Conservation (phyloP, 2,329 filamentous ascomycete species). For the Tetracladium maxilliforme region DNA sequence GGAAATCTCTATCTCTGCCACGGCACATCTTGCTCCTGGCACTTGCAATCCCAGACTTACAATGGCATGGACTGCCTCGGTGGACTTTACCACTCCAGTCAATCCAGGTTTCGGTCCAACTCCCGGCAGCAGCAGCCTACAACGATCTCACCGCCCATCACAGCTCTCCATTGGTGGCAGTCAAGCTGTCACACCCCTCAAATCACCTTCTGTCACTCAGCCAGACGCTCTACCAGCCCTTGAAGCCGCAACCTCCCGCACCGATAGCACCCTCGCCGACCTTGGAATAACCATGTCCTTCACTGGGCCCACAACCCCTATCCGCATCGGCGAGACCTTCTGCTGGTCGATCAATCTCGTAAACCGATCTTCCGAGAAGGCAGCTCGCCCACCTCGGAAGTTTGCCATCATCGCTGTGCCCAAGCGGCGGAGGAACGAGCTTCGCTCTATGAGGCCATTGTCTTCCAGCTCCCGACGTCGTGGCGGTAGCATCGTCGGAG, state of each 20-base stretch:
- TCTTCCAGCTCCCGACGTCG: conserved; percentile 23
- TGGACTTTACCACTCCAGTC: conserved; percentile 54
- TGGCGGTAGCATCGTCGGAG: conserved; percentile 9
- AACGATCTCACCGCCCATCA: conserved; percentile 44
- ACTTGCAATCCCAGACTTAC: conserved; percentile 43
- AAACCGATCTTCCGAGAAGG: conserved; percentile 44
- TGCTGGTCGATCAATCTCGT: conserved; percentile 62
- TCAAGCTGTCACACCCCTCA: conserved; percentile 33
- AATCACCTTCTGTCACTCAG: conserved; percentile 38
- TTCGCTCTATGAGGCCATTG: conserved; percentile 27
- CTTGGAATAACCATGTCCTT: conserved; percentile 67
- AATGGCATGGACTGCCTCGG: conserved; percentile 53
- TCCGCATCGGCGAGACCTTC: conserved; percentile 53
- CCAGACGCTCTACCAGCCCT: conserved; percentile 46
- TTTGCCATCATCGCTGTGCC: conserved; percentile 56
- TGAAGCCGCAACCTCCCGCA: conserved; percentile 30
- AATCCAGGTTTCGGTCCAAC: conserved; percentile 50
- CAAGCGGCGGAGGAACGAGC: conserved; percentile 43
- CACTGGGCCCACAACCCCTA: conserved; percentile 40
- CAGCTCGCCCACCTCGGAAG: no score
- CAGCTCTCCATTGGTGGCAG: conserved; percentile 48
- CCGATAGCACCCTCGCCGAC: conserved; percentile 32
- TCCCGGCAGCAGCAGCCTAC: conserved; percentile 39
- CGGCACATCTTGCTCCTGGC: conserved; percentile 36
- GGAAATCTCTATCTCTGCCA: conserved; percentile 44